These are phyloP conservation scores for Penicillium sp. DNA, from an alignment of 2,329 filamentous ascomycete genomes.

Conservation along the genomic window DNA sequence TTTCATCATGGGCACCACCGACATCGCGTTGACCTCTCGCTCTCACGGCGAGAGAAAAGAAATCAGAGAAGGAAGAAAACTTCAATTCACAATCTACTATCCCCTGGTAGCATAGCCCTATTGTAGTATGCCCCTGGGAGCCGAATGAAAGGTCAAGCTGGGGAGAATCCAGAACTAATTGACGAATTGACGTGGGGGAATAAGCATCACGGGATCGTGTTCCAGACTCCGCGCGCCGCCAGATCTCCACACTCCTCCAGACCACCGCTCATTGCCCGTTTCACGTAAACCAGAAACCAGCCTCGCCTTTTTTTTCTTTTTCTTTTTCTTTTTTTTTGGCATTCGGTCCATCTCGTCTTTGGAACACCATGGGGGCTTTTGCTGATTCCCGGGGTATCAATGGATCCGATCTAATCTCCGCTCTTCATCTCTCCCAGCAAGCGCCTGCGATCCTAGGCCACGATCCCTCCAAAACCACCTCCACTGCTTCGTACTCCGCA, in stretches of 20 bases:
- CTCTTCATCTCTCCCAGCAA: constrained; percentile 44
- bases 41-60: background rate
- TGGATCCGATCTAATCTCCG: constrained; percentile 48
- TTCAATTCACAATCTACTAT: background rate
- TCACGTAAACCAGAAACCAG: background rate
- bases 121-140: background rate
- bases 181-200: constrained; percentile 12
- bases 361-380: constrained; percentile 13
- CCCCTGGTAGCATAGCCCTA: background rate
- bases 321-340: no score
- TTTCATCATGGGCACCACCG: background rate
- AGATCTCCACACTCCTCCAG: background rate
- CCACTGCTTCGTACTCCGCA: constrained; percentile 49
- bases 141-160: background rate
- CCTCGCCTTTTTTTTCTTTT: background rate
- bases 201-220: constrained; percentile 25
- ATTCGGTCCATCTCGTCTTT: background rate
- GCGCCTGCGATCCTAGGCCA: constrained; percentile 40
- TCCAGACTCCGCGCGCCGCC: constrained; percentile 2
- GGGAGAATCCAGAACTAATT: background rate
- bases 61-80: background rate
- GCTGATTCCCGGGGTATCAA: constrained; percentile 18
- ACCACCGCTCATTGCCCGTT: background rate
- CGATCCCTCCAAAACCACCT: constrained; percentile 50
- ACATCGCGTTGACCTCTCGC: constrained; percentile 2